These are phyloP conservation scores for Starmera dryadoides DNA, from an alignment of 805 yeast species.

Conservation along the genomic window DNA sequence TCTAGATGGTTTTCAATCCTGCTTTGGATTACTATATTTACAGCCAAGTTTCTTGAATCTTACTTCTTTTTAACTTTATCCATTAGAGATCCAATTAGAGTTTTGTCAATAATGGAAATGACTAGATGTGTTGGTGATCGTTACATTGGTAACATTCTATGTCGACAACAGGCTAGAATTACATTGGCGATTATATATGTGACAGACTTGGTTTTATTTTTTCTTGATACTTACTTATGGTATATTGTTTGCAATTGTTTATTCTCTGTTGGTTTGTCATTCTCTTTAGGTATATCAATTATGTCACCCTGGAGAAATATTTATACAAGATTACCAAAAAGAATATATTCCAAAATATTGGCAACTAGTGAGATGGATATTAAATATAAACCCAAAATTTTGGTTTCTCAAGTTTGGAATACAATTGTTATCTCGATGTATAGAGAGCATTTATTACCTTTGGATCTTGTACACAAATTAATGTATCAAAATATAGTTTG, in stretches of 20 bases:
- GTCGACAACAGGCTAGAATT: constrained; percentile 50
- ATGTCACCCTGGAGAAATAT: constrained; percentile 88
- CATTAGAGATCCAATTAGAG: constrained; percentile 67
- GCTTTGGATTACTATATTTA: constrained; percentile 60
- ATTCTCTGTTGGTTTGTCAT: constrained; percentile 63
- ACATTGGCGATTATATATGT: constrained; percentile 45
- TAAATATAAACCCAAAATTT: constrained; percentile 38
- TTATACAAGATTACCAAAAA: constrained; percentile 65
- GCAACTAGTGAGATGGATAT: constrained; percentile 29
- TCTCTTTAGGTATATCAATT: constrained; percentile 72
- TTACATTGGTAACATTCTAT: constrained; percentile 44
- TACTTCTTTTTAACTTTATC: constrained; percentile 74
- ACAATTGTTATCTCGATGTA: constrained; percentile 79
- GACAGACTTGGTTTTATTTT: constrained; percentile 65
- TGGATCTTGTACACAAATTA: constrained; percentile 64
- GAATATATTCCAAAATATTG: constrained; percentile 67
- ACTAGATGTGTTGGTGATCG: constrained; percentile 59
- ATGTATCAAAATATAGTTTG: constrained; percentile 36
- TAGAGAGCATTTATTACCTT: constrained; percentile 67
- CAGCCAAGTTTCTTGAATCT: constrained; percentile 67
- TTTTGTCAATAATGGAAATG: constrained; percentile 50
- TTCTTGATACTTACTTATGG: constrained; percentile 82
- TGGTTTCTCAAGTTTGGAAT: constrained; percentile 75
- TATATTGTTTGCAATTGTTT: constrained; percentile 73
- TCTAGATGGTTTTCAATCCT: constrained; percentile 56